Evolutionary conservation across 495 filamentous ascomycete species (phyloP).

Genomic region (Peziza echinospora): DNA sequence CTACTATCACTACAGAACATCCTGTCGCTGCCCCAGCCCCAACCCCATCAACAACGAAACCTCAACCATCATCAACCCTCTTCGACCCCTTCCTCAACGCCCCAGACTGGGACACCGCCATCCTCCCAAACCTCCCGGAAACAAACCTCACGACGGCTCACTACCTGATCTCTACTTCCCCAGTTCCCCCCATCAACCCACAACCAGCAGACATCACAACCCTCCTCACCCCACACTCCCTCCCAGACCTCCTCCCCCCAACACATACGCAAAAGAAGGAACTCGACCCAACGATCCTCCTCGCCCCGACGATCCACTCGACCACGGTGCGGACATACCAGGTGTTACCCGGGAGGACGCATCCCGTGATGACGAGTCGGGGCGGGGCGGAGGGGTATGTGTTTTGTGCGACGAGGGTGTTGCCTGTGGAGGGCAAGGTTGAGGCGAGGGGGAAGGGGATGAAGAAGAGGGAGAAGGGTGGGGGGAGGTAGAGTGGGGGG

Average conservation of each 20-base stretch:
- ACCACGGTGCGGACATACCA: conserved; percentile 59
- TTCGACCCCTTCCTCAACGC: no score
- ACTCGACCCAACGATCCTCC: conserved; percentile 58
- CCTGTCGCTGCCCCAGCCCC: background rate
- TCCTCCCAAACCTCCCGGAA: background rate
- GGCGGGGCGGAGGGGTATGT: conserved; percentile 84
- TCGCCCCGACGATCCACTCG: conserved; percentile 61
- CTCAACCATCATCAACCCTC: no score
- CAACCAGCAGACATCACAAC: conserved; percentile 19
- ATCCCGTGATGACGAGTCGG: conserved; percentile 72
- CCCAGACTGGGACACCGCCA: background rate
- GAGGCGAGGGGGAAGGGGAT: conserved; percentile 47
- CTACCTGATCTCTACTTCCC: background rate
- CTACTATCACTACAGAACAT: no score
- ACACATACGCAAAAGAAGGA: conserved; percentile 36
- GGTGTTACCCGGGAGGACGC: conserved; percentile 75
- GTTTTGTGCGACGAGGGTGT: conserved; percentile 59
- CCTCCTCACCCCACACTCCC: background rate
- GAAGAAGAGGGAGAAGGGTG: conserved; percentile 35
- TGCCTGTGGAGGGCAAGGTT: conserved; percentile 55
- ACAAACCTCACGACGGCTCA: background rate
- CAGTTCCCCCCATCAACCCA: conserved; percentile 14
- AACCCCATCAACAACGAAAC: no score
- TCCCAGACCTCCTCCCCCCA: background rate
- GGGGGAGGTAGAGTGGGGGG: conserved; percentile 22